A percentile compares a stretch with the other conserved stretches of the same genome.
Evolutionary conservation across 1,139 yeast species (phyloP).

Genomic region (Yamadazyma oceani): DNA sequence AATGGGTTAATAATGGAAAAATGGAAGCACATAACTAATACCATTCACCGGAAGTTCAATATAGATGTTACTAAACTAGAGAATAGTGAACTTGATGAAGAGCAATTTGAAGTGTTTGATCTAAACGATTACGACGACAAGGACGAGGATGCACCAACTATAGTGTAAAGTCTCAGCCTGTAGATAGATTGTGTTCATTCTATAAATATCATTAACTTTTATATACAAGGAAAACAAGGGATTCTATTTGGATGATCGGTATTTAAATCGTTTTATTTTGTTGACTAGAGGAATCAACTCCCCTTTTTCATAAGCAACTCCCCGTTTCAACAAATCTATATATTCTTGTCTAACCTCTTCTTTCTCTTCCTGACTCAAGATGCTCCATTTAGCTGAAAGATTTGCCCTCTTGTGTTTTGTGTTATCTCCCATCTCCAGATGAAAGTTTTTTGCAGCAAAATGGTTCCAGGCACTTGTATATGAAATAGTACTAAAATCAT

Average conservation of each 20-base stretch:
- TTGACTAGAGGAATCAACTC: constrained; percentile 16
- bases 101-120: constrained; percentile 25
- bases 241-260: not conserved
- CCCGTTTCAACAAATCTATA: constrained; percentile 25
- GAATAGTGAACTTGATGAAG: constrained; percentile 16
- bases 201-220: no score
- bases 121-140: constrained; percentile 21
- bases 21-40: constrained; percentile 18
- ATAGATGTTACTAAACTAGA: constrained; percentile 16
- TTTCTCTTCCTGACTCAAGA: constrained; percentile 18
- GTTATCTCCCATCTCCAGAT: constrained; percentile 9
- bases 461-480: constrained; percentile 39
- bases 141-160: constrained; percentile 32
- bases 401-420: constrained; percentile 6
- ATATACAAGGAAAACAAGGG: not conserved
- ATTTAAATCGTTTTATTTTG: constrained; percentile 10
- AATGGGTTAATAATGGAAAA: constrained; percentile 20
- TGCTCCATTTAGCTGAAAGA: constrained; percentile 25
- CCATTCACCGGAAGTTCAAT: constrained; percentile 16
- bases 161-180: no score
- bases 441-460: constrained; percentile 22
- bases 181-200: no score
- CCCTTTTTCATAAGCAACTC: constrained; percentile 34
- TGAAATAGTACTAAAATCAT: constrained; percentile 18
- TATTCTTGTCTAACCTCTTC: constrained; percentile 22